These are phyloP conservation scores for Aspergillus panamensis DNA, from an alignment of 495 filamentous ascomycete genomes.

Conservation along the genomic window DNA sequence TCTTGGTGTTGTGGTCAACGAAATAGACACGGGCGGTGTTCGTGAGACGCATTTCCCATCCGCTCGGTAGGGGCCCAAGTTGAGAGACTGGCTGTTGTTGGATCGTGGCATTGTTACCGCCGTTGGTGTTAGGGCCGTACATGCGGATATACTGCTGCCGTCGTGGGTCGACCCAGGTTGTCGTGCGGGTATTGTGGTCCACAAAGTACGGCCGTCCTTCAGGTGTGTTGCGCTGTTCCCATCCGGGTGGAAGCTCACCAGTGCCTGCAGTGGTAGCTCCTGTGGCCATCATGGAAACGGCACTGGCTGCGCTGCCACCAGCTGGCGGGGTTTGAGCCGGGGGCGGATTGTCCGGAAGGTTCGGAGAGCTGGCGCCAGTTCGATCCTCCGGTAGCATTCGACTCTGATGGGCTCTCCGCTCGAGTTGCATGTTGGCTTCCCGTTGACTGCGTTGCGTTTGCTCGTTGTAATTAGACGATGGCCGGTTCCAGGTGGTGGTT, in stretches of 20 bases:
- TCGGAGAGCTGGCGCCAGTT: conserved; percentile 90
- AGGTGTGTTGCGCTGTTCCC: conserved; percentile 93
- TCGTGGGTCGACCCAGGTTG: conserved; percentile 98
- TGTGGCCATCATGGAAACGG: conserved; percentile 87
- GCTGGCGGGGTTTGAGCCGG: conserved; percentile 48
- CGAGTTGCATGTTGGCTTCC: conserved; percentile 84
- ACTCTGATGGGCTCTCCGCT: conserved; percentile 90
- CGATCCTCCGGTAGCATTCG: conserved; percentile 94
- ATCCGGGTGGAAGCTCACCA: conserved; percentile 90
- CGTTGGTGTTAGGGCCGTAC: conserved; percentile 78
- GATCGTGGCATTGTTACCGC: conserved; percentile 73
- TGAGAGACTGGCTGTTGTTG: conserved; percentile 98
- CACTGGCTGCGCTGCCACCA: conserved; percentile 42
- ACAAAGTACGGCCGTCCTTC: conserved; percentile 96
- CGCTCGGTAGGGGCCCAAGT: conserved; percentile 91
- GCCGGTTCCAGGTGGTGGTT: conserved; percentile 92
- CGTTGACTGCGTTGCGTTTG: conserved; percentile 72
- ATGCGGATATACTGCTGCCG: conserved; percentile 97
- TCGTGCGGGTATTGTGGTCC: conserved; percentile 98
- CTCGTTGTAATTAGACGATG: conserved; percentile 75
- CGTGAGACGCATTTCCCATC: conserved; percentile 99
- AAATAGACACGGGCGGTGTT: conserved; percentile 98
- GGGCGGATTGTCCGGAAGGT: conserved; percentile 61
- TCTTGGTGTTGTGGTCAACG: conserved; percentile 99
- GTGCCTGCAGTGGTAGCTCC: conserved; percentile 92